These are phyloP conservation scores for Phaeosphaeriaceae sp. DNA, from an alignment of 2,329 filamentous ascomycete species.

Conservation along the genomic window DNA sequence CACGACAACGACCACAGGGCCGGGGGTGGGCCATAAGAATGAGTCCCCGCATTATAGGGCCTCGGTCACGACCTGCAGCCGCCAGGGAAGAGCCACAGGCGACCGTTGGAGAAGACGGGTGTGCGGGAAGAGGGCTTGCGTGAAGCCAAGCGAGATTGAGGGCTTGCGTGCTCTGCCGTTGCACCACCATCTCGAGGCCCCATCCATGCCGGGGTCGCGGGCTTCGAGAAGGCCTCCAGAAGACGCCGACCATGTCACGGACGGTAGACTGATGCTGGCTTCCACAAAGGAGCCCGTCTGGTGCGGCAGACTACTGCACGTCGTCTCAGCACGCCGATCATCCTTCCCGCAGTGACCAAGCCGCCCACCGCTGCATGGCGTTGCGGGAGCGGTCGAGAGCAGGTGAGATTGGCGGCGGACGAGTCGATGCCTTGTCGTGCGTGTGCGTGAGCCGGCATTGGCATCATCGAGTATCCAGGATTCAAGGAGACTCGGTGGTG, in stretches of 20 bases:
- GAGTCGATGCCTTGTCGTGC: background rate
- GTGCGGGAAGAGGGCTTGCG: conserved; percentile 28
- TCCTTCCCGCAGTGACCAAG: conserved; percentile 21
- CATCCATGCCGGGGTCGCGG: background rate
- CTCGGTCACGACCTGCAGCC: conserved; percentile 26
- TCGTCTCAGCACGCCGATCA: conserved; percentile 25
- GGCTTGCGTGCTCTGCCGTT: conserved; percentile 9
- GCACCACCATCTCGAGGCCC: conserved; percentile 16
- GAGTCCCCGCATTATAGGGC: conserved; percentile 45
- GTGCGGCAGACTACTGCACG: conserved; percentile 21
- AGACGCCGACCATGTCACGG: conserved; percentile 2
- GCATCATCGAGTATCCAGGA: background rate
- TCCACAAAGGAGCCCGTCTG: conserved; percentile 8
- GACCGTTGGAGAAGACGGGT: conserved; percentile 33
- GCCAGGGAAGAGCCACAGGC: conserved; percentile 25
- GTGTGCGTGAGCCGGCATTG: background rate
- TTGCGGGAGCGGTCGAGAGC: background rate
- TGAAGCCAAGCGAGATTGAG: conserved; percentile 25
- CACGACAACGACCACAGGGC: conserved; percentile 15
- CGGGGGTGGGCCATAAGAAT: conserved; percentile 14
- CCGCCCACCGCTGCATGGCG: background rate
- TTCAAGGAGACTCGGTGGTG: background rate
- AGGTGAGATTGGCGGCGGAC: background rate
- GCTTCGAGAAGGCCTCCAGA: conserved; percentile 16
- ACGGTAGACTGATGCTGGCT: background rate